Percentiles rank a stretch among this genome's conserved stretches.
These are phyloP conservation scores for Yamadazyma ubonensis DNA, from an alignment of 805 yeast genomes.

Conservation along the genomic window DNA sequence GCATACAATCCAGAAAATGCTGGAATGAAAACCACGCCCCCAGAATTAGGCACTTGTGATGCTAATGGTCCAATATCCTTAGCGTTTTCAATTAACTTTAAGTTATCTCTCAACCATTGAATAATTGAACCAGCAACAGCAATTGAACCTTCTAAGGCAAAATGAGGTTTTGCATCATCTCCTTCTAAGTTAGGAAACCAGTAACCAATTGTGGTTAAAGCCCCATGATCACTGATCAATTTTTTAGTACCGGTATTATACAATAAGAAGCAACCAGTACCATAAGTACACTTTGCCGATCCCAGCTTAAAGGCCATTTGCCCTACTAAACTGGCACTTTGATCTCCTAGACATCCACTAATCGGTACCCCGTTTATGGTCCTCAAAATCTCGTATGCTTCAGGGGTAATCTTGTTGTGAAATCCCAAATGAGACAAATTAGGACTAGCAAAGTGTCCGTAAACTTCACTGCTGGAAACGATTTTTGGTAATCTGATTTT, in stretches of 20 bases:
- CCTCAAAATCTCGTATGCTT: conserved; percentile 49
- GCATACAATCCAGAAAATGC: conserved; percentile 94
- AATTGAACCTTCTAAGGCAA: conserved; percentile 91
- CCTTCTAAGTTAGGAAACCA: conserved; percentile 73
- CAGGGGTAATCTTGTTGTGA: conserved; percentile 50
- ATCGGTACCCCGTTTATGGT: conserved; percentile 66
- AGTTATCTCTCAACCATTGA: conserved; percentile 91
- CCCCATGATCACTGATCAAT: conserved; percentile 72
- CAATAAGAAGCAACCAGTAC: conserved; percentile 90
- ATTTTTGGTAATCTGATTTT: conserved; percentile 72
- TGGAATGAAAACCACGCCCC: conserved; percentile 93
- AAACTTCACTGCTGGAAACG: conserved; percentile 72
- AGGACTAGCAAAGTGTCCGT: conserved; percentile 70
- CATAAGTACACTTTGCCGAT: conserved; percentile 92
- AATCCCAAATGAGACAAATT: conserved; percentile 51
- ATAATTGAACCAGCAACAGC: conserved; percentile 95
- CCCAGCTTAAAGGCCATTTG: conserved; percentile 83
- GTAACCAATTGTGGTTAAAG: conserved; percentile 85
- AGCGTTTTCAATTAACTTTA: conserved; percentile 75
- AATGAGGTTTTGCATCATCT: conserved; percentile 60
- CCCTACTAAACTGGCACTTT: conserved; percentile 89
- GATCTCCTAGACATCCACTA: conserved; percentile 92
- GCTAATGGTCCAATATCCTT: conserved; percentile 91
- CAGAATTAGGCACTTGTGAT: conserved; percentile 72
- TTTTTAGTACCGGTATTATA: conserved; percentile 81